Conservation (phyloP, 1,284 basidiomycete species). For the Xanthoconium separans region DNA sequence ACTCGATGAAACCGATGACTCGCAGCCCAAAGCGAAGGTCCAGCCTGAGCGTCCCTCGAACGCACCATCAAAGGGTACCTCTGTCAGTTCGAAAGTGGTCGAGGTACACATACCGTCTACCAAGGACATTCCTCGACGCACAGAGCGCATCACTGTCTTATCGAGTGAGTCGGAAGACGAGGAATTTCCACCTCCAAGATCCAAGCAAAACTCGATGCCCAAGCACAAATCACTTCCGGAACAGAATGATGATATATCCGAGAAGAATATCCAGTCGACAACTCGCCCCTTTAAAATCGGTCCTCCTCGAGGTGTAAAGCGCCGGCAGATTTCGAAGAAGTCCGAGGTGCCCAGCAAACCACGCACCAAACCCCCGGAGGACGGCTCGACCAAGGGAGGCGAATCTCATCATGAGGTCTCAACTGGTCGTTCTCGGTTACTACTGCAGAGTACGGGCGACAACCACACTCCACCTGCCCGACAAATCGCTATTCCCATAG, state of each 20-base stretch:
- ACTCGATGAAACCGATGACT: constrained; percentile 4
- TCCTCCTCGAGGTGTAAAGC: constrained; percentile 28
- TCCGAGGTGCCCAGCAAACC: background rate
- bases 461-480: background rate
- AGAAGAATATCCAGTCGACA: background rate
- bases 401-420: background rate
- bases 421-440: background rate
- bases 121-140: background rate
- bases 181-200: constrained; percentile 1
- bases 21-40: constrained; percentile 6
- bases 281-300: constrained; percentile 21
- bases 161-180: constrained; percentile 1
- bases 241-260: background rate
- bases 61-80: background rate
- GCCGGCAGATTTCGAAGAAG: background rate
- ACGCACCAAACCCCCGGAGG: background rate
- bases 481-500: constrained; percentile 5
- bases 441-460: background rate
- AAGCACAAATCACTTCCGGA: background rate
- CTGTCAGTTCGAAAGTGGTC: background rate
- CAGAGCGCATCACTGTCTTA: background rate
- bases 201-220: background rate
- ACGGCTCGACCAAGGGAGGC: background rate
- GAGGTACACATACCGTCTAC: background rate
- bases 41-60: background rate